These are phyloP conservation scores for Botryosphaeria agaves DNA, from an alignment of 2,329 filamentous ascomycete species.

Conservation along the genomic window DNA sequence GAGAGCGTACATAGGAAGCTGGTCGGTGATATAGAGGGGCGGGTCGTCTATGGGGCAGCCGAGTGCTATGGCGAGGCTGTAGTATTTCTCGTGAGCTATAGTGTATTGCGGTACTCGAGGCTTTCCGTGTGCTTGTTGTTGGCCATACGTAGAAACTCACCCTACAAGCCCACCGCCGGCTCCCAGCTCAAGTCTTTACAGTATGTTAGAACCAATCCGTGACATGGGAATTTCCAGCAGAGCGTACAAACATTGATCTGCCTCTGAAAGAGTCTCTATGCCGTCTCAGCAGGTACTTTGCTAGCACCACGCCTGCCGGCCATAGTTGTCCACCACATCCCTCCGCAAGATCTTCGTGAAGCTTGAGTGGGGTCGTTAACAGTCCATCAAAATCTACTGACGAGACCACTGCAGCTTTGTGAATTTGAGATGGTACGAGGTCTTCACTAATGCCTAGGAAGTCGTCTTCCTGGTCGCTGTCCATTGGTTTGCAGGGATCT, in stretches of 20 bases:
- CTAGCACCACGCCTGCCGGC: constrained; percentile 81
- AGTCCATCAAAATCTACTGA: constrained; percentile 53
- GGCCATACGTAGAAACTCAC: constrained; percentile 12
- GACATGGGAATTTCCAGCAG: constrained; percentile 2
- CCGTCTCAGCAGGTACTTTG: constrained; percentile 68
- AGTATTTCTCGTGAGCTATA: too few species aligned
- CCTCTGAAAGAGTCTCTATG: constrained; percentile 44
- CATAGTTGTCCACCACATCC: constrained; percentile 90
- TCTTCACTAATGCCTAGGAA: constrained; percentile 32
- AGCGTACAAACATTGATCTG: constrained; percentile 52
- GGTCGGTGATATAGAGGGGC: constrained; percentile 79
- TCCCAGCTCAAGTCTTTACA: constrained; percentile 64
- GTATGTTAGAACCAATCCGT: constrained; percentile 1
- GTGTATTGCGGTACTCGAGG: too few species aligned
- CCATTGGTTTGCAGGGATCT: background rate
- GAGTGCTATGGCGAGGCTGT: constrained; percentile 40
- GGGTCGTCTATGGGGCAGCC: constrained; percentile 35
- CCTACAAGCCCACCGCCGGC: constrained; percentile 80
- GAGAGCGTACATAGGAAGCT: constrained; percentile 64
- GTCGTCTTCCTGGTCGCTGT: constrained; percentile 4
- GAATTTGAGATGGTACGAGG: constrained; percentile 34
- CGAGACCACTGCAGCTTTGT: constrained; percentile 34
- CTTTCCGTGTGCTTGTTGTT: background rate
- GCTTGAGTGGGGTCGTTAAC: constrained; percentile 48
- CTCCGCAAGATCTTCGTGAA: constrained; percentile 71